phyloP scores from a whole-genome alignment of 2,329 filamentous ascomycete genomes.

The Amphichorda felina region DNA sequence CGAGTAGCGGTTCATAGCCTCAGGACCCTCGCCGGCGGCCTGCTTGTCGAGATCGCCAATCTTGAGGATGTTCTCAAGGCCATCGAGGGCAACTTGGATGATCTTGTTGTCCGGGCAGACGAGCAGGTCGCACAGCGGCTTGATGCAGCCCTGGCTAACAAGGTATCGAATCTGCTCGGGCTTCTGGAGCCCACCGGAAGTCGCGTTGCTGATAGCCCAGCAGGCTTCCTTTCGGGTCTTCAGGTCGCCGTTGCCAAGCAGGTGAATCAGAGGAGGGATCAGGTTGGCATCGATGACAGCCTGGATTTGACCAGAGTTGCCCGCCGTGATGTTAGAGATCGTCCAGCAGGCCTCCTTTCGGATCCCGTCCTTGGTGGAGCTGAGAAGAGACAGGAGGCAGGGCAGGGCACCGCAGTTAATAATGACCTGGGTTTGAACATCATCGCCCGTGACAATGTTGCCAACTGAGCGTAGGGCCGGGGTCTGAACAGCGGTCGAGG shows the following conservation, averaged over 20 bases:
- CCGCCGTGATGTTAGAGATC: conserved; percentile 97
- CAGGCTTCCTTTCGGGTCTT: conserved; percentile 99
- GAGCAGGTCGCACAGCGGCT: conserved; percentile 89
- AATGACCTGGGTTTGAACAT: conserved; percentile 97
- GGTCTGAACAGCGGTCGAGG: conserved; percentile 95
- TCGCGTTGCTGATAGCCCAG: conserved; percentile 99
- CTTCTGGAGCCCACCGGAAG: conserved; percentile 94
- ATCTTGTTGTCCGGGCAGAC: conserved; percentile 99
- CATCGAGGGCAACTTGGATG: conserved; percentile 95
- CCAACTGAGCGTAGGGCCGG: conserved; percentile 93
- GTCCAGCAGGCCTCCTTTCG: conserved; percentile 99
- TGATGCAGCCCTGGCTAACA: conserved; percentile 89
- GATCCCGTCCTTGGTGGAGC: conserved; percentile 97
- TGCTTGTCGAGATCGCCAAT: conserved; percentile 98
- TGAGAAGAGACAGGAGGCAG: conserved; percentile 83
- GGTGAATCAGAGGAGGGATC: conserved; percentile 89
- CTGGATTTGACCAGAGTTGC: conserved; percentile 96
- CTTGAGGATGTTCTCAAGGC: conserved; percentile 98
- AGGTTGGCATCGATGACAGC: conserved; percentile 94
- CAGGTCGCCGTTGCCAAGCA: conserved; percentile 91
- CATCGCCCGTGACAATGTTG: conserved; percentile 97
- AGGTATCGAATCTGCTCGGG: conserved; percentile 97
- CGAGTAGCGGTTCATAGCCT: conserved; percentile 89
- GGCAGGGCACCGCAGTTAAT: conserved; percentile 95
- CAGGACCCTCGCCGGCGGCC: conserved; percentile 58